A percentile compares a stretch with the other conserved stretches of the same genome.
These are phyloP conservation scores for Hypoxylon fuscum DNA, from an alignment of 495 filamentous ascomycete genomes.

Conservation along the genomic window DNA sequence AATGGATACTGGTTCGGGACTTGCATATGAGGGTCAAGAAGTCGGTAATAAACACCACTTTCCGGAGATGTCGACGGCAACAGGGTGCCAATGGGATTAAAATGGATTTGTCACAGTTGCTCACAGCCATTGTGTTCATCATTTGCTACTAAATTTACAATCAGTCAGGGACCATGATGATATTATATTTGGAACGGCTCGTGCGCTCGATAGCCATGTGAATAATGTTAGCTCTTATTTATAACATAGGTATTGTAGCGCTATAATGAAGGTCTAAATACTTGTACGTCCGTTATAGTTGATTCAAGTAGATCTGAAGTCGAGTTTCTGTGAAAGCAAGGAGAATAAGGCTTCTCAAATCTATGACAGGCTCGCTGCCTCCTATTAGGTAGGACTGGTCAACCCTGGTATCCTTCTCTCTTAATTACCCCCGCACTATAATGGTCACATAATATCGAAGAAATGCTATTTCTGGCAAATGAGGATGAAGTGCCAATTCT, in stretches of 20 bases:
- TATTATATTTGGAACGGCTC: too few relatives aligned
- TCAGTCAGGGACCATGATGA: too few relatives aligned
- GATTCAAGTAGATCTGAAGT: too few relatives aligned
- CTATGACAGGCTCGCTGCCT: background rate
- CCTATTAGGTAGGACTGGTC: slow-evolving; percentile 24
- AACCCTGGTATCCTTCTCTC: slow-evolving; percentile 10
- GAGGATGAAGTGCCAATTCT: slow-evolving; percentile 12
- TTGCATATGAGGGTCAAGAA: slow-evolving; percentile 13
- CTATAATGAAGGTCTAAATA: background rate
- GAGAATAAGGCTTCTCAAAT: background rate
- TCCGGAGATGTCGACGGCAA: background rate
- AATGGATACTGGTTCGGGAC: slow-evolving; percentile 27
- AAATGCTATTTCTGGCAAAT: slow-evolving; percentile 28
- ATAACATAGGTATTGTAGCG: background rate
- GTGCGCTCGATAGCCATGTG: too few relatives aligned
- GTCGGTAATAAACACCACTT: background rate
- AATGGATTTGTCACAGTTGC: background rate
- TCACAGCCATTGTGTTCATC: background rate
- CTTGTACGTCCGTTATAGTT: background rate
- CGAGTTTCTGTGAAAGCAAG: background rate
- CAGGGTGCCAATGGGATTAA: background rate
- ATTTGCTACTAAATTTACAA: background rate
- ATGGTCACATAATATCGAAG: slow-evolving; percentile 15
- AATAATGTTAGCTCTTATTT: too few relatives aligned
- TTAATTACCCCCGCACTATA: slow-evolving; percentile 33